Conservation (phyloP, 1,139 yeast species). For the Yamadazyma kanchanaburiensis region DNA sequence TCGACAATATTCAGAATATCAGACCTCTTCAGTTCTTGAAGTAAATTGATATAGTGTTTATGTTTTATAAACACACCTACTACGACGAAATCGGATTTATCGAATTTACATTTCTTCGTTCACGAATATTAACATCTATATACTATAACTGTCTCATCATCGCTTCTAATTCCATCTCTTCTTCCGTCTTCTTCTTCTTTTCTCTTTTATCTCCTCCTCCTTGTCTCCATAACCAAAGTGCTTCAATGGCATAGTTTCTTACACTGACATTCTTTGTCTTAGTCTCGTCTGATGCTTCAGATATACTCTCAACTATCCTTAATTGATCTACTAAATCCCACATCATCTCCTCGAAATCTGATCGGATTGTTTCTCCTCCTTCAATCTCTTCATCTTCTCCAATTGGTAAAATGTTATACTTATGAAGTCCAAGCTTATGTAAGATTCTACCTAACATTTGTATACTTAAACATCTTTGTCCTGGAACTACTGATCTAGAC, state of each 20-base stretch:
- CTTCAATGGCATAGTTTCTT: slow-evolving; percentile 84
- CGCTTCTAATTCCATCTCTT: too few species aligned
- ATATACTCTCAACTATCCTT: slow-evolving; percentile 65
- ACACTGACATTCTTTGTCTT: slow-evolving; percentile 70
- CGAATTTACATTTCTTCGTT: too few species aligned
- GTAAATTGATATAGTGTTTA: too few species aligned
- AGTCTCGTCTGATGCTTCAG: slow-evolving; percentile 71
- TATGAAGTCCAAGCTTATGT: slow-evolving; percentile 70
- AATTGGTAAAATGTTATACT: slow-evolving; percentile 50
- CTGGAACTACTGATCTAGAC: slow-evolving; percentile 73
- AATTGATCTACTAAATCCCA: slow-evolving; percentile 72
- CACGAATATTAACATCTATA: too few species aligned
- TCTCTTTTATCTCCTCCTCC: slow-evolving; percentile 66
- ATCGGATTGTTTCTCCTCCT: slow-evolving; percentile 34
- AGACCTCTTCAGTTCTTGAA: too few species aligned
- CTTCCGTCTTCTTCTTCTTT: slow-evolving; percentile 11
- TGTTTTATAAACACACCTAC: too few species aligned
- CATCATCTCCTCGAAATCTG: slow-evolving; percentile 58
- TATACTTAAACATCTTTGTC: slow-evolving; percentile 84
- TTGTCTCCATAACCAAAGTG: slow-evolving; percentile 87
- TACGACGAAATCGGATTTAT: too few species aligned
- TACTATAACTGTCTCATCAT: too few species aligned
- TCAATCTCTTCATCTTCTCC: slow-evolving; percentile 27
- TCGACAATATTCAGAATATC: too few species aligned
- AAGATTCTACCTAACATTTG: slow-evolving; percentile 84